phyloP scores from a whole-genome alignment of 805 yeast species.

The Pichia kluyveri region DNA sequence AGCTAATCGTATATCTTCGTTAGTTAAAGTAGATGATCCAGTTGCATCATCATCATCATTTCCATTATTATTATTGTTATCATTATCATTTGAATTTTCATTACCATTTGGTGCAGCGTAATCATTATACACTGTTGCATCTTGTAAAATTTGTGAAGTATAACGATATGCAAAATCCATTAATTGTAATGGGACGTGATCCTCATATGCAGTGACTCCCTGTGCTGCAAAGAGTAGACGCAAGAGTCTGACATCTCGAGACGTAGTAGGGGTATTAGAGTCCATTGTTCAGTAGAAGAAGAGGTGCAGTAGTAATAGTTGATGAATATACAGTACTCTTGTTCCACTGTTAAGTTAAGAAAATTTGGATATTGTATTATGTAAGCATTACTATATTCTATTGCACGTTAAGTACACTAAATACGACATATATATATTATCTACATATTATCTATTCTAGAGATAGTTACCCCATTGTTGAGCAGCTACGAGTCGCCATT shows the following conservation, averaged over 20 bases:
- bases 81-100: background rate
- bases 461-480: too few species aligned
- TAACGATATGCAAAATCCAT: constrained; percentile 95
- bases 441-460: too few species aligned
- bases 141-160: constrained; percentile 78
- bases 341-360: too few species aligned
- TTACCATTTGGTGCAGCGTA: constrained; percentile 36
- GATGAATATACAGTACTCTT: too few species aligned
- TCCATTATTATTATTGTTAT: constrained; percentile 25
- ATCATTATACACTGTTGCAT: constrained; percentile 83
- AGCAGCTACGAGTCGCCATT: too few species aligned
- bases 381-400: too few species aligned
- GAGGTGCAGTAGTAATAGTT: too few species aligned
- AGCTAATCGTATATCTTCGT: constrained; percentile 88
- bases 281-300: background rate
- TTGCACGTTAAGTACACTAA: too few species aligned
- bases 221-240: constrained; percentile 91
- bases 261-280: constrained; percentile 29
- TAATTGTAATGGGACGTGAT: constrained; percentile 88
- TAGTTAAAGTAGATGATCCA: constrained; percentile 35
- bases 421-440: too few species aligned
- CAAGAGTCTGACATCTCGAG: constrained; percentile 84
- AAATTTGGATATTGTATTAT: too few species aligned
- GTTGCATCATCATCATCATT: background rate
- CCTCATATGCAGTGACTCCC: constrained; percentile 86